Evolutionary conservation across 345 rosid genomes (phyloP).

Genomic region (Draba incana): DNA sequence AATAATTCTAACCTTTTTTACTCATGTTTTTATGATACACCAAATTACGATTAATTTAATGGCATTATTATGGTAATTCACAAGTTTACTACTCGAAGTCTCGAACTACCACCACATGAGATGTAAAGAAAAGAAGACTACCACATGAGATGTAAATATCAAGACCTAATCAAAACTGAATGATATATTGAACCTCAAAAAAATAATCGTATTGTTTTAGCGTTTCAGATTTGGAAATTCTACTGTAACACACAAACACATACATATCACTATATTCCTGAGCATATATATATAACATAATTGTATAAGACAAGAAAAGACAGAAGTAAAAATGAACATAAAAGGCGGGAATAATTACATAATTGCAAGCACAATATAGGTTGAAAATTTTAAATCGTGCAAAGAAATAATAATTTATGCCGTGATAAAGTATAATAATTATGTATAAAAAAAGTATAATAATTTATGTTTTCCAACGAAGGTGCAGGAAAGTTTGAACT

Average conservation of each 20-base stretch:
- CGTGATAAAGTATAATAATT: slow-evolving; percentile 20
- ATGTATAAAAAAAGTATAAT: slow-evolving; percentile 4
- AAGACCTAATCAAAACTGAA: not conserved
- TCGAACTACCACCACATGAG: slow-evolving; percentile 17
- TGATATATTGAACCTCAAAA: no score
- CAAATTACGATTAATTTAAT: not conserved
- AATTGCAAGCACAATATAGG: slow-evolving; percentile 27
- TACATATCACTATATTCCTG: no score
- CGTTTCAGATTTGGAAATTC: not conserved
- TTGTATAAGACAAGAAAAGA: slow-evolving; percentile 13
- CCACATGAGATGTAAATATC: slow-evolving; percentile 6
- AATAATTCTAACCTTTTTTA: not conserved
- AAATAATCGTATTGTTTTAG: not conserved
- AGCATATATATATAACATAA: not conserved
- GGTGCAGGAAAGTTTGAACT: slow-evolving; percentile 17
- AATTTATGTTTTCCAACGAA: slow-evolving; percentile 30
- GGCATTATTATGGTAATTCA: not conserved
- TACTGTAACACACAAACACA: slow-evolving; percentile 20
- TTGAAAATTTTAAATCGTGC: slow-evolving; percentile 21
- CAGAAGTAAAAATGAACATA: slow-evolving; percentile 7
- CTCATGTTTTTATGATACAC: slow-evolving; percentile 5
- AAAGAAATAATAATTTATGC: slow-evolving; percentile 27
- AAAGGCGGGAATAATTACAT: slow-evolving; percentile 31
- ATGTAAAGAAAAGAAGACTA: slow-evolving; percentile 2
- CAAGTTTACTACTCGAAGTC: not conserved